phyloP scores from a whole-genome alignment of 352 stramenopile species.

The Pythium coloratum region DNA sequence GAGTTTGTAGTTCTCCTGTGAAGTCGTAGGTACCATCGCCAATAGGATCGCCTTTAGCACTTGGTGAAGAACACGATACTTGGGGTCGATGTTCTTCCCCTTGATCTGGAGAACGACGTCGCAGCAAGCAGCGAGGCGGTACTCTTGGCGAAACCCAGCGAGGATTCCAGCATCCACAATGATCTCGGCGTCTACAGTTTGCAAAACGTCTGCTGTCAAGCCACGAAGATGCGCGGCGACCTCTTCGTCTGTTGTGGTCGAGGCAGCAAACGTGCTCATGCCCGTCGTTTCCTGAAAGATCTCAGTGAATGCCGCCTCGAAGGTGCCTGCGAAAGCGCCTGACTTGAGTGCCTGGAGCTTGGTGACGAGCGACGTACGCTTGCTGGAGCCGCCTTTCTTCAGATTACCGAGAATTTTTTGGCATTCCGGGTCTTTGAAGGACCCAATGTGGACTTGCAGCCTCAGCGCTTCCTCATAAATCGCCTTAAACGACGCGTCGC shows the following conservation, averaged over 20 bases:
- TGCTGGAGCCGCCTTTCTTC: conserved; percentile 46
- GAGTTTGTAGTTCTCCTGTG: conserved; percentile 27
- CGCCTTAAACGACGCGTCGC: conserved; percentile 27
- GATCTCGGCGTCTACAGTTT: conserved; percentile 55
- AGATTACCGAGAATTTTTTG: conserved; percentile 69
- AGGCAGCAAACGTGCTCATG: conserved; percentile 35
- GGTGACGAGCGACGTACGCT: conserved; percentile 43
- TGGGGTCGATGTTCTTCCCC: conserved; percentile 51
- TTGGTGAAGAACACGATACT: conserved; percentile 55
- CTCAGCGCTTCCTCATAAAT: conserved; percentile 71
- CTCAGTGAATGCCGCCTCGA: conserved; percentile 54
- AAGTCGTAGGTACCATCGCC: conserved; percentile 19
- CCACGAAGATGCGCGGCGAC: conserved; percentile 36
- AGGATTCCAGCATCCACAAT: conserved; percentile 60
- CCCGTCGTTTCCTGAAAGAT: conserved; percentile 63
- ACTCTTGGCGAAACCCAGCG: conserved; percentile 38
- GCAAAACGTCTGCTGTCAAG: conserved; percentile 29
- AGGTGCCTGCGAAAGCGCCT: conserved; percentile 32
- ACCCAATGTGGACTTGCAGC: conserved; percentile 69
- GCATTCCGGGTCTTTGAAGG: conserved; percentile 74
- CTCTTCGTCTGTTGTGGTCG: conserved; percentile 37
- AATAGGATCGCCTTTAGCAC: conserved; percentile 53
- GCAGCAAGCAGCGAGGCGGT: conserved; percentile 39
- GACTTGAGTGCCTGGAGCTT: conserved; percentile 75
- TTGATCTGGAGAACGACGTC: conserved; percentile 51